Conservation (phyloP, 2,329 filamentous ascomycete genomes). For the Alternaria triticimaculans region DNA sequence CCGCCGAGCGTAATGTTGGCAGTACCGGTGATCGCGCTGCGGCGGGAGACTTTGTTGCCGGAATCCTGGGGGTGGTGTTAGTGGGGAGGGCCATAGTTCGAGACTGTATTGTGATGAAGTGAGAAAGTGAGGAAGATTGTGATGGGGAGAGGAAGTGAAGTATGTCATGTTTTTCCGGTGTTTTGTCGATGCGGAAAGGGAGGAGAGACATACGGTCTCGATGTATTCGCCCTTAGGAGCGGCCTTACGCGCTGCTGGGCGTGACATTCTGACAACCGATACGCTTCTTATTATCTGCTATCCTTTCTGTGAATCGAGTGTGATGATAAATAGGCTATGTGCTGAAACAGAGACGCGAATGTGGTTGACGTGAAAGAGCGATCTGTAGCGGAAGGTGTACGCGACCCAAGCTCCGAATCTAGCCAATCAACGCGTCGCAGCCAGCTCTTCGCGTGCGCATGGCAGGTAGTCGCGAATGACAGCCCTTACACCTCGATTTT, state of each 20-base stretch:
- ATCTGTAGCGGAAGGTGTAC: slow-evolving; percentile 4
- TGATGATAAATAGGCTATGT: neutral
- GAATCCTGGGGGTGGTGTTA: slow-evolving; percentile 70
- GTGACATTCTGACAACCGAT: slow-evolving; percentile 44
- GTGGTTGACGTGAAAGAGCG: neutral
- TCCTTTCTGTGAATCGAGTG: neutral
- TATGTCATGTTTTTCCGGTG: neutral
- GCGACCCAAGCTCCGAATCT: neutral
- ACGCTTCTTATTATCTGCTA: neutral
- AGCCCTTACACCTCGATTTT: neutral
- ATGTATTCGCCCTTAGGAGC: slow-evolving; percentile 91
- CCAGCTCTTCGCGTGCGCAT: neutral
- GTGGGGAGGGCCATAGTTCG: neutral
- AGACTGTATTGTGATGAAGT: too few species aligned
- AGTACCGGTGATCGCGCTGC: slow-evolving; percentile 88
- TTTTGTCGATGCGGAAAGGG: neutral
- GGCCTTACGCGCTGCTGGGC: slow-evolving; percentile 58
- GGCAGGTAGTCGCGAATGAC: slow-evolving; percentile 1
- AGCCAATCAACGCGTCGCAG: slow-evolving; percentile 6
- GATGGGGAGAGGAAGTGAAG: too few species aligned
- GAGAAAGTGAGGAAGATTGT: too few species aligned
- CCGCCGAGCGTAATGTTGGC: slow-evolving; percentile 98
- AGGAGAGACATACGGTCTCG: slow-evolving; percentile 76
- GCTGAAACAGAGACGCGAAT: neutral
- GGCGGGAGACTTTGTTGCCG: slow-evolving; percentile 96